Base-by-base conservation (phyloP, 139 green algal genomes). In the Raphidocelis subcapitata region DNA sequence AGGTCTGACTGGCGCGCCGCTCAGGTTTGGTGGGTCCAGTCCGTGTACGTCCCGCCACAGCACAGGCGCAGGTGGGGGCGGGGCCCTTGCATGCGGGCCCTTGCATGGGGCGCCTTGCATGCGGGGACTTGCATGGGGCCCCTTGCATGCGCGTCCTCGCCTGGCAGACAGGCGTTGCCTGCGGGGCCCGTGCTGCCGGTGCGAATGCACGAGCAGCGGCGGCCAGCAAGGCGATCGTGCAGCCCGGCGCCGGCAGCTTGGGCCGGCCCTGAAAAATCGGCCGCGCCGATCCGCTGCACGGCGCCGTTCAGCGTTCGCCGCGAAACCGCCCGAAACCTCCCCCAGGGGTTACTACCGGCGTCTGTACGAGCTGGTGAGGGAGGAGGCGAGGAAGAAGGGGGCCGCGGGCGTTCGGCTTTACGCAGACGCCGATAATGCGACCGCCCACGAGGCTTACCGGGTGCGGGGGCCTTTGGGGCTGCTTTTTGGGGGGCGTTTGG, bases 1-100 rank as follows among this genome's bases (percentile, higher is more conserved):
- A 49, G 41, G 41, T 49, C 41, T 49, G 41, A 49, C 41, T 49
- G 41, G 41, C 41, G 41, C 12, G 41, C 41, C 41, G 41, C 41
- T 12, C 41, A 49, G 36, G 54, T 86, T 16, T 90, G 85, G 85
- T 90, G 85, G 85, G 82, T 90, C 24, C 85, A 90, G 72, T 77
- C 51, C 35, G 83, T 91, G 15, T 91, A 89, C 64, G 79, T 86
- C 24, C 55, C 26, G 0, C 69, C 78, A 23, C 33, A 79, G 5
- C 65, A 86, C 74, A 49, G 83, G 12, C 36, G 69, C 36, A 32
- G 63, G 21, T 51, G 21, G 3, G 12, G 3, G 31, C 3, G 28
- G n/a, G n/a, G n/a, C n/a, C n/a, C n/a, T n/a, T n/a, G n/a, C n/a
- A n/a, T n/a, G n/a, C n/a, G n/a, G n/a, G n/a, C n/a, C n/a, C 3